Evolutionary conservation across 345 rosid species (phyloP), one percentile per base, ranked within the genome.

Genomic region (Brassica nigra): DNA sequence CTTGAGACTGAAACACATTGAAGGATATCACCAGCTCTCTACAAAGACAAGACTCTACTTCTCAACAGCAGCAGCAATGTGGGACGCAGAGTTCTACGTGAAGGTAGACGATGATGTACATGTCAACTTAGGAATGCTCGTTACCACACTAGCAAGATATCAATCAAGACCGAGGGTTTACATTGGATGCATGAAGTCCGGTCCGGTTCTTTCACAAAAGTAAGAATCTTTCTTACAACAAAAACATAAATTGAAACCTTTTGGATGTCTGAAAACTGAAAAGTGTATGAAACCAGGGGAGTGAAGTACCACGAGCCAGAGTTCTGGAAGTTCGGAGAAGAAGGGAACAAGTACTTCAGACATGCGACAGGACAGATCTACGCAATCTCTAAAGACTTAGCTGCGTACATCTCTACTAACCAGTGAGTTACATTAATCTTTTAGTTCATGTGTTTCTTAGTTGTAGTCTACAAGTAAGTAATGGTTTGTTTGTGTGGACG

Each of bases 171-270:
- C 95, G 0, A 80, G 93, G 80, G 78, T 89, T 15, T 95, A 92
- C 75, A 92, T 95, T n/a, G 99, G 99, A 1, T 95, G 99, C 88
- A 95, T 95, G 99, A 95, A 92, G 74, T 92, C 99, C 1, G 98
- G 99, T 1, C 97, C 99, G 0, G 97, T 95, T 71, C 89, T 95
- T 18, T 85, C 90, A 37, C 87, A 85, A 31, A 87, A 91, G 99
- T 95, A 83, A 85, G 85, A 14, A 36, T 9, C 69, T 16, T 65
- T 63, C n/a, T 63, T 6, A 63, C 4, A n/a, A 12, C 42, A 8
- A 44, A 44, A 8, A 3, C 11, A 42, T n/a, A 10, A 28, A 6
- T 20, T 65, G 6, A 54, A 8, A 20, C 2, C 14, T 6, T 34
- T 68, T 18, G 11, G 12, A 61, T 28, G 44, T 29, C 15, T 68